Evolutionary conservation across 2,329 filamentous ascomycete genomes (phyloP).

Genomic region (Ceratocystiopsis sp.): DNA sequence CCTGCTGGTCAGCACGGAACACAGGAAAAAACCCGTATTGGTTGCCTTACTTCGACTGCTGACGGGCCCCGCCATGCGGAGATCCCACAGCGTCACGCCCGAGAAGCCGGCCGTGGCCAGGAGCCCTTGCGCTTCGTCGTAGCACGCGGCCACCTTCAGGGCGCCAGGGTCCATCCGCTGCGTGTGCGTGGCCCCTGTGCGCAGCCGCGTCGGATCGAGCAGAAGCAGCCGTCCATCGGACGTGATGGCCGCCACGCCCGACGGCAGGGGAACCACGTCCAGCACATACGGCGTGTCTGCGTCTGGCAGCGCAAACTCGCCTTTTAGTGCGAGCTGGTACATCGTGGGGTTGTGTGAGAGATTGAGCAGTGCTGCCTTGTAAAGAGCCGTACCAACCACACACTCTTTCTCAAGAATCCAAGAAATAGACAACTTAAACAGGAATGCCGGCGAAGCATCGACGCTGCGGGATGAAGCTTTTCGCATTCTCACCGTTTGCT

Average conservation of each 20-base stretch:
- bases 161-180: no score
- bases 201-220: conserved; percentile 42
- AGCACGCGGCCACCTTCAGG: no score
- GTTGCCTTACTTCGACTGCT: conserved; percentile 20
- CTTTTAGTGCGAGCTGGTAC: conserved; percentile 24
- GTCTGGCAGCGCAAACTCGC: conserved; percentile 22
- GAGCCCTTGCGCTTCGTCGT: conserved; percentile 12
- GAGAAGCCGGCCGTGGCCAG: conserved; percentile 46
- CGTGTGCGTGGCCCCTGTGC: conserved; percentile 5
- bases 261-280: conserved; percentile 33
- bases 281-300: conserved; percentile 34
- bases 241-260: conserved; percentile 43
- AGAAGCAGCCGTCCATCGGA: conserved; percentile 55
- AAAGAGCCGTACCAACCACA: no score
- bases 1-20: conserved; percentile 6
- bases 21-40: conserved; percentile 18
- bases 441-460: background rate
- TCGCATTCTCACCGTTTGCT: background rate
- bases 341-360: conserved; percentile 14
- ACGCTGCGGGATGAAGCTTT: background rate
- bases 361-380: no score
- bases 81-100: conserved; percentile 45
- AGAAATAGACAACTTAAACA: background rate
- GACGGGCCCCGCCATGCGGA: conserved; percentile 25
- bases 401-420: background rate